phyloP scores from a whole-genome alignment of 495 filamentous ascomycete species.

The Neurospora sp. region DNA sequence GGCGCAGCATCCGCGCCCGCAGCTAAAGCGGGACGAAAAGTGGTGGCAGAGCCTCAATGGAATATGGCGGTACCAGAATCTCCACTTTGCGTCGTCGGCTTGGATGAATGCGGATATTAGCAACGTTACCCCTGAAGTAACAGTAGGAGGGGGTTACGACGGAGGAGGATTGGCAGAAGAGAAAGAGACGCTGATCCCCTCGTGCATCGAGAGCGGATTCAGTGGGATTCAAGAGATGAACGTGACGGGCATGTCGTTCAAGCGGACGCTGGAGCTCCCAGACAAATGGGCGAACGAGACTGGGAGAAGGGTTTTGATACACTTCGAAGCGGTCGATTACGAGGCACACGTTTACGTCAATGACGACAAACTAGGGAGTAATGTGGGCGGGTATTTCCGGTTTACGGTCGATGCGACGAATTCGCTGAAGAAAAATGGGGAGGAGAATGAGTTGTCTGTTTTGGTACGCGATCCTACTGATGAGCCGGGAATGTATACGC shows the following conservation, averaged over 20 bases:
- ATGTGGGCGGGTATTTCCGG: slow-evolving; percentile 53
- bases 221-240: slow-evolving; percentile 30
- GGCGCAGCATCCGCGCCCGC: slow-evolving; percentile 58
- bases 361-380: slow-evolving; percentile 39
- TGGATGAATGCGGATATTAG: background rate
- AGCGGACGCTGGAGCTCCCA: slow-evolving; percentile 47
- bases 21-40: slow-evolving; percentile 38
- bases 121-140: background rate
- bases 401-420: slow-evolving; percentile 52
- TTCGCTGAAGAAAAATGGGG: slow-evolving; percentile 20
- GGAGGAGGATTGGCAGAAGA: background rate
- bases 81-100: background rate
- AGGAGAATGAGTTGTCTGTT: slow-evolving; percentile 47
- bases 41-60: slow-evolving; percentile 56
- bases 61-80: slow-evolving; percentile 49
- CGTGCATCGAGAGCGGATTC: slow-evolving; percentile 47
- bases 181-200: slow-evolving; percentile 49
- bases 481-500: slow-evolving; percentile 35
- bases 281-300: slow-evolving; percentile 29
- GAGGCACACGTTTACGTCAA: slow-evolving; percentile 58
- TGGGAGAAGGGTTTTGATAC: slow-evolving; percentile 37
- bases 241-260: slow-evolving; percentile 49
- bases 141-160: background rate
- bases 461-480: slow-evolving; percentile 60
- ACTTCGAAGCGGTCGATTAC: slow-evolving; percentile 62